Evolutionary conservation across 31 red algal genomes (phyloP).

Genomic region (Porphyra umbilicalis): DNA sequence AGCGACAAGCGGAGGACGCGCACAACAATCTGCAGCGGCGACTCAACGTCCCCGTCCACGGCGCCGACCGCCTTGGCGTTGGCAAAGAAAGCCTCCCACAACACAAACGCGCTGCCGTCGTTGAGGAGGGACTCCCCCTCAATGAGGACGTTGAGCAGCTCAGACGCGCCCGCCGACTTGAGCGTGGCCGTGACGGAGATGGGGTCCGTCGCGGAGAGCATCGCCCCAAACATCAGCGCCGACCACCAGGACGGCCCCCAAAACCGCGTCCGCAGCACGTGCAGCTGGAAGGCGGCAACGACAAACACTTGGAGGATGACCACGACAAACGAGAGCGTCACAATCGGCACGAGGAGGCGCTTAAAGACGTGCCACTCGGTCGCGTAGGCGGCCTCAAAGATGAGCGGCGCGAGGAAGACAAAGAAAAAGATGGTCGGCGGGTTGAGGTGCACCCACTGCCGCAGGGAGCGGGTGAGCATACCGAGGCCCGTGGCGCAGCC

Average conservation of each 20-base stretch:
- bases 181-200: conserved; percentile 28
- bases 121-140: conserved; percentile 46
- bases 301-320: conserved; percentile 18
- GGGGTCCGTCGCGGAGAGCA: conserved; percentile 36
- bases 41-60: background rate
- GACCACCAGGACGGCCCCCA: conserved; percentile 23
- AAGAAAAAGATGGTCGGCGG: conserved; percentile 28
- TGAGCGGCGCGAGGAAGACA: conserved; percentile 32
- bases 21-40: conserved; percentile 4
- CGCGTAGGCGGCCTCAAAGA: conserved; percentile 26
- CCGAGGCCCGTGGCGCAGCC: conserved; percentile 29
- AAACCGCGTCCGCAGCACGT: conserved; percentile 3
- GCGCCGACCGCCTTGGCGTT: background rate
- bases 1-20: conserved; percentile 15
- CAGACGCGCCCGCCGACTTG: conserved; percentile 10
- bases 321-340: conserved; percentile 17
- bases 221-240: conserved; percentile 38
- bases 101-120: conserved; percentile 34
- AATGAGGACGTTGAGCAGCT: conserved; percentile 17
- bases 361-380: conserved; percentile 36
- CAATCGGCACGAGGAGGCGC: conserved; percentile 20
- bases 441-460: conserved; percentile 22
- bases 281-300: conserved; percentile 21
- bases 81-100: conserved; percentile 17
- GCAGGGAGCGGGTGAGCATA: conserved; percentile 14